These are phyloP conservation scores for Zoysia matrella DNA, from an alignment of 202 grass and related monocot genomes.

Conservation along the genomic window DNA sequence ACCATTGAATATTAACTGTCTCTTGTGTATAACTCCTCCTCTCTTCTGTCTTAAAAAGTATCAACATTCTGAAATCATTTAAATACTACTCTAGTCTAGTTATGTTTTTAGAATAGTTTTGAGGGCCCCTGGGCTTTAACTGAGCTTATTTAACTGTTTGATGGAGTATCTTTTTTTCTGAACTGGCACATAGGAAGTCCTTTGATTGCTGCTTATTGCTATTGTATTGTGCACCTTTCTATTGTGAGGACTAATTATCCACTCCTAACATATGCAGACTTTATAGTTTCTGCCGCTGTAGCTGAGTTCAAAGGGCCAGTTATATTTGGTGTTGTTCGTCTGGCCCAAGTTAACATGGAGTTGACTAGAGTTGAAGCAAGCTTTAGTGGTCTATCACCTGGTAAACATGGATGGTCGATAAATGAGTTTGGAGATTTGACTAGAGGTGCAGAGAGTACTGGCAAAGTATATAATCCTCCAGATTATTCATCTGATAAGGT, in stretches of 20 bases:
- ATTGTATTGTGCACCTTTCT: conserved; percentile 17
- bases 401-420: conserved; percentile 98
- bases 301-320: conserved; percentile 93
- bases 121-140: neutral
- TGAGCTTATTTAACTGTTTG: conserved; percentile 5
- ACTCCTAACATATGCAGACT: conserved; percentile 59
- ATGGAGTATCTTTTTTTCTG: neutral
- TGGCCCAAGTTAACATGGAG: conserved; percentile 97
- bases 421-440: conserved; percentile 97
- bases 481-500: conserved; percentile 69
- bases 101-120: conserved; percentile 12
- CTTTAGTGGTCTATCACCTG: conserved; percentile 90
- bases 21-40: neutral
- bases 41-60: conserved; percentile 2
- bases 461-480: conserved; percentile 75
- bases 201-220: conserved; percentile 24
- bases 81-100: conserved; percentile 5
- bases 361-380: conserved; percentile 85
- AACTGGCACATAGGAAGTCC: neutral
- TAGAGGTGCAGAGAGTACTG: conserved; percentile 86
- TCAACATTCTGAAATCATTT: conserved; percentile 6
- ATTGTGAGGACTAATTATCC: conserved; percentile 27
- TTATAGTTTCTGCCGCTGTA: conserved; percentile 85
- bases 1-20: neutral
- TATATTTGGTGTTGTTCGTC: conserved; percentile 87